Base-by-base conservation (phyloP, 2,329 filamentous ascomycete species). In the Zymoseptoria tritici region DNA sequence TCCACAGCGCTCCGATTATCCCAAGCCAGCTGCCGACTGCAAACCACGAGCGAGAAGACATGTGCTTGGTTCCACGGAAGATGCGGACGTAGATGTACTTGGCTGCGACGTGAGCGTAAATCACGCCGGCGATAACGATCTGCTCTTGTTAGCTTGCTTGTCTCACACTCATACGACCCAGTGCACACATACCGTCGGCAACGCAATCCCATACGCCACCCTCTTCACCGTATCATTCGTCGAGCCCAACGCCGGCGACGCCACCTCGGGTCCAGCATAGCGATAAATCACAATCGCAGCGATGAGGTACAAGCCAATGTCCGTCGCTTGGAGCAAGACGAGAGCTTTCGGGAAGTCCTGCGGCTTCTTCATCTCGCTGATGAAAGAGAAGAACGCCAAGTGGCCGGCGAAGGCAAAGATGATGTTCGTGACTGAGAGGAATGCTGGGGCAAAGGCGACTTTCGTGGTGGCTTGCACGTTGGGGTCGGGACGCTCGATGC, bases 41-140 rank as follows among this genome's bases (percentile, higher is more conserved):
- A 60, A 72, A 51, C 66, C 68, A 55, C 20, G 68, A 60, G 60
- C 70, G 66, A 67, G 70, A 62, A 70, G 71, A 61, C 68, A 76
- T 61, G 71, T 74, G 66, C 67, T 82, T 78, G 2, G 83, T 86
- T 54, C 81, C 80, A n/a, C 79, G 76, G 74, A 87, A 88, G 19
- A 87, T 69, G 20, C 86, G 81, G 2, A 84, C 74, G 67, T 87
- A 89, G 61, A 89, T 77, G 66, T 87, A 88, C 66, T 87, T 87
- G 55, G 79, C 79, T 1, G 84, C 84, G 4, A 89, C 82, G 63
- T 87, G 84, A 11, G 81, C 85, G 54, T 88, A 87, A 60, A 90
- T 86, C 4, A 88, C 85, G 57, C 86, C 87, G 0, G 86, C 84
- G 55, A 90, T 83, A 56, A 89, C 77, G 57, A 89, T 89, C 58